These are phyloP conservation scores for Corynascus novoguineensis DNA, from an alignment of 495 filamentous ascomycete genomes.

Conservation along the genomic window DNA sequence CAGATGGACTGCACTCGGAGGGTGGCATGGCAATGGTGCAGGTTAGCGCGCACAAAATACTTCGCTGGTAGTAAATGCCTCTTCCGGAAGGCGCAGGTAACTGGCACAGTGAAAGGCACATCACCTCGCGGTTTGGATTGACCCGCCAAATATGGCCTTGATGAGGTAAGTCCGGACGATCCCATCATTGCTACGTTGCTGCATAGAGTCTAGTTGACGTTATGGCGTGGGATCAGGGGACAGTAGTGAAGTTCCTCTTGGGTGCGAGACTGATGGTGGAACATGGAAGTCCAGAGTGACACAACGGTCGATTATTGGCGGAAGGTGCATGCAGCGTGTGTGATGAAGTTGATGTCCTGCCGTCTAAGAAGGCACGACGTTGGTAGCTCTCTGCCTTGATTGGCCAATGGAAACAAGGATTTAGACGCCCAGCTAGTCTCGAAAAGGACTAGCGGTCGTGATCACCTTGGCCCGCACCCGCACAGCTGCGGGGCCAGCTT, in stretches of 20 bases:
- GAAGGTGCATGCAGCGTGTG: constrained; percentile 16
- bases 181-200: not conserved
- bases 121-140: not conserved
- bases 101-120: not conserved
- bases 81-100: not conserved
- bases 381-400: constrained; percentile 22
- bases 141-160: not conserved
- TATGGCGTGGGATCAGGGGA: not conserved
- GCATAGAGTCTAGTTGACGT: too few species aligned
- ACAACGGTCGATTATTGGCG: constrained; percentile 20
- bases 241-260: not conserved
- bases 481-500: constrained; percentile 7
- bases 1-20: not conserved
- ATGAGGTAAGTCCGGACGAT: not conserved
- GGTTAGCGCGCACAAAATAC: not conserved
- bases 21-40: constrained; percentile 6
- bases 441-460: constrained; percentile 21
- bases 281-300: too few species aligned
- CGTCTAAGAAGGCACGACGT: constrained; percentile 17
- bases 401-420: constrained; percentile 33
- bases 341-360: constrained; percentile 22
- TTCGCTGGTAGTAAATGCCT: too few species aligned
- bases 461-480: constrained; percentile 8
- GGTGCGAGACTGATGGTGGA: too few species aligned
- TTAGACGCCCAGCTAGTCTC: constrained; percentile 42